phyloP scores from a whole-genome alignment of 352 stramenopile species.

The Phytopythium cucurbitacearum region DNA sequence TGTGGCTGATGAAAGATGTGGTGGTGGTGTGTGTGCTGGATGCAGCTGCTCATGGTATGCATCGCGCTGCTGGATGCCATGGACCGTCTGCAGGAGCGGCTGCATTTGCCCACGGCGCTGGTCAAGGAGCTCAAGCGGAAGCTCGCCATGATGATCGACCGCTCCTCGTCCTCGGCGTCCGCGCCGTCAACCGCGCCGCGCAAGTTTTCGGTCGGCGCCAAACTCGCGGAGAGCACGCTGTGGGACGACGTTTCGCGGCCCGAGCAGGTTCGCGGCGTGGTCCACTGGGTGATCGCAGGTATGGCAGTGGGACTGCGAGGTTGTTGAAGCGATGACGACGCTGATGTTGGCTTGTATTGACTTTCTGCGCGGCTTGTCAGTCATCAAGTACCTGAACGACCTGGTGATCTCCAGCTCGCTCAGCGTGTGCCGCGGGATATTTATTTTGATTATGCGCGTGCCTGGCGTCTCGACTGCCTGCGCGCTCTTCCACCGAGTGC shows the following conservation, averaged over 20 bases:
- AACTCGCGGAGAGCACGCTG: slow-evolving; percentile 50
- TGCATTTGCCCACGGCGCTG: slow-evolving; percentile 59
- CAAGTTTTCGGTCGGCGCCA: slow-evolving; percentile 31
- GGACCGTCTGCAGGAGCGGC: slow-evolving; percentile 64
- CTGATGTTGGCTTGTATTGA: neutral
- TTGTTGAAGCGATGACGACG: neutral
- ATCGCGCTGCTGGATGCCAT: slow-evolving; percentile 71
- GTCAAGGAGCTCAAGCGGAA: slow-evolving; percentile 75
- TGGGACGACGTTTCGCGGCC: slow-evolving; percentile 46
- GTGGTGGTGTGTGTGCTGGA: neutral
- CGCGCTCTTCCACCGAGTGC: slow-evolving; percentile 59
- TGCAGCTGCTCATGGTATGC: slow-evolving; percentile 72
- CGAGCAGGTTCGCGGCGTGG: slow-evolving; percentile 60
- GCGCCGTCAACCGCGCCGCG: slow-evolving; percentile 12
- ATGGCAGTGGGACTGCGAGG: neutral
- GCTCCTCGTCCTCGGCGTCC: slow-evolving; percentile 24
- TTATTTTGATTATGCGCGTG: slow-evolving; percentile 73
- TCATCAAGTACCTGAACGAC: slow-evolving; percentile 56
- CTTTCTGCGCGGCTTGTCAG: slow-evolving; percentile 2
- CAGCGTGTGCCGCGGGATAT: slow-evolving; percentile 61
- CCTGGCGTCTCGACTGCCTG: slow-evolving; percentile 66
- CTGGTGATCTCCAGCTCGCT: slow-evolving; percentile 41
- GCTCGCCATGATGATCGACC: slow-evolving; percentile 58
- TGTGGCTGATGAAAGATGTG: neutral
- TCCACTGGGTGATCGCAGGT: slow-evolving; percentile 64